phyloP scores from a whole-genome alignment of 768 basidiomycete genomes.

The Amanita muscaria region DNA sequence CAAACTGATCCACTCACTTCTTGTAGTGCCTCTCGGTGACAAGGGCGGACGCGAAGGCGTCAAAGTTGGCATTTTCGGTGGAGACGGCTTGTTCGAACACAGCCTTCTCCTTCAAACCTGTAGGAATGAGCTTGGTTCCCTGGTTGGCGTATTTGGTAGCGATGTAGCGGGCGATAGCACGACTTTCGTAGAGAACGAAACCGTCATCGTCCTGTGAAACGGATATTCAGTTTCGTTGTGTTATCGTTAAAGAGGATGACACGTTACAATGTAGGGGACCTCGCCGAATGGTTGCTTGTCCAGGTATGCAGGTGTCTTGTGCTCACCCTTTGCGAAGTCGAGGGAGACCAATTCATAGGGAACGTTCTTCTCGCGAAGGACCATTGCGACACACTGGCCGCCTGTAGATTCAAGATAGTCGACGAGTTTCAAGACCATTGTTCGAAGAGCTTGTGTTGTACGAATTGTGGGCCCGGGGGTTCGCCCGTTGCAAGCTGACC shows the following conservation, averaged over 20 bases:
- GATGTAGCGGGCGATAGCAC: too few relatives aligned
- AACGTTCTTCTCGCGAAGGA: too few relatives aligned
- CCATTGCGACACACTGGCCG: slow-evolving; percentile 33
- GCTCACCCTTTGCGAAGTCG: too few relatives aligned
- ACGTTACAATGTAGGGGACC: slow-evolving; percentile 20
- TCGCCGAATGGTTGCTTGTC: slow-evolving; percentile 38
- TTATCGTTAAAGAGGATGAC: background rate
- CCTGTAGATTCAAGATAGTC: slow-evolving; percentile 33
- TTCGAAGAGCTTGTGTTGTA: too few relatives aligned
- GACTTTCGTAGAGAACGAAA: too few relatives aligned
- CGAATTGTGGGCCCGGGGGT: too few relatives aligned
- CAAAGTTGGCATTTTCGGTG: slow-evolving; percentile 46
- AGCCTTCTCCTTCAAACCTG: too few relatives aligned
- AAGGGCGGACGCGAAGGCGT: slow-evolving; percentile 33
- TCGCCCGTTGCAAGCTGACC: too few relatives aligned
- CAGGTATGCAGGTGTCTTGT: slow-evolving; percentile 29
- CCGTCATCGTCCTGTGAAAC: slow-evolving; percentile 49
- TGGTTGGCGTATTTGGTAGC: too few relatives aligned
- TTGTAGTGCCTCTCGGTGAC: slow-evolving; percentile 42
- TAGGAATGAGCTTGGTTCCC: too few relatives aligned
- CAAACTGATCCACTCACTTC: too few relatives aligned
- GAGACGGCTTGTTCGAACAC: slow-evolving; percentile 47
- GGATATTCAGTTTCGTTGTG: background rate
- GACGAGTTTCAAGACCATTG: slow-evolving; percentile 39
- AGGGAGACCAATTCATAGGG: too few relatives aligned